phyloP scores from a whole-genome alignment of 2,329 filamentous ascomycete genomes.

The Zelopaecilomyces penicillatus region DNA sequence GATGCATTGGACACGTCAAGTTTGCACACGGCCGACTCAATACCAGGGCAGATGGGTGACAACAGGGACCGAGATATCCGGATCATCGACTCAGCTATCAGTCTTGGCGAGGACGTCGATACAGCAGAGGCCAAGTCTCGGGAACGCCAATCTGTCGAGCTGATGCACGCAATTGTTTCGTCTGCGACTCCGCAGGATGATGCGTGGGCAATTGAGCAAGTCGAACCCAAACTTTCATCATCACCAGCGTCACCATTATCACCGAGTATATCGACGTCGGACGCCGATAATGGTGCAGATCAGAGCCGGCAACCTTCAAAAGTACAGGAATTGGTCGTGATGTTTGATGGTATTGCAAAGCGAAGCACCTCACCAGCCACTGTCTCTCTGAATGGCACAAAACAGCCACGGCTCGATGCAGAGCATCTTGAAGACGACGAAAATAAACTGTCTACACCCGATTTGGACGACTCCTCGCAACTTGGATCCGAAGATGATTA shows the following conservation, averaged over 20 bases:
- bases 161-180: not conserved
- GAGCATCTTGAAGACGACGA: not conserved
- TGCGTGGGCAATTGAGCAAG: conserved; percentile 4
- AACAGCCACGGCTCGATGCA: not conserved
- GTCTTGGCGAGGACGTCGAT: conserved; percentile 14
- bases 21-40: conserved; percentile 7
- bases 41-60: conserved; percentile 9
- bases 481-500: not conserved
- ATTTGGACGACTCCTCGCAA: not conserved
- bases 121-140: too few species aligned
- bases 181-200: conserved; percentile 12
- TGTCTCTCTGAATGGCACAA: not conserved
- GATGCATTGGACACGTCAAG: conserved; percentile 18
- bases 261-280: not conserved
- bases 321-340: conserved; percentile 42
- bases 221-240: too few species aligned
- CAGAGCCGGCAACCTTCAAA: conserved; percentile 29
- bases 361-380: conserved; percentile 7
- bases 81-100: conserved; percentile 22
- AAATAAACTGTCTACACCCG: not conserved
- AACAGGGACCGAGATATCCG: conserved; percentile 12
- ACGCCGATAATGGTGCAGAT: not conserved
- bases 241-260: too few species aligned
- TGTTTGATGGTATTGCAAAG: conserved; percentile 38
- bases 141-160: too few species aligned